A percentile compares a stretch with the other conserved stretches of the same genome.
These are phyloP conservation scores for Rhodotorula sp. DNA, from an alignment of 1,284 basidiomycete genomes.

Conservation along the genomic window DNA sequence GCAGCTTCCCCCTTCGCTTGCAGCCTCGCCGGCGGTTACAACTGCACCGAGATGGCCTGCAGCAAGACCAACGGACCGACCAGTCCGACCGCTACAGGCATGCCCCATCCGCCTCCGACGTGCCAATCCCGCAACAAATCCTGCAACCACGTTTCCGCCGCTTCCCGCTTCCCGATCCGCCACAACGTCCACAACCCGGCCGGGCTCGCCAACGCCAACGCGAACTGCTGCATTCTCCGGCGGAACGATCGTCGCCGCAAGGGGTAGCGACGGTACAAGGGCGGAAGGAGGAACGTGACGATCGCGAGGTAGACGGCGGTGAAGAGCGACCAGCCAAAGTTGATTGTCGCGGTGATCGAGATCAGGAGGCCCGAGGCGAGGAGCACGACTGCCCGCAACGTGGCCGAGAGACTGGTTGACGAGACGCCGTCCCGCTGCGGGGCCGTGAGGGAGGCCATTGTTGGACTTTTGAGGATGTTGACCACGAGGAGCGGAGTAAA, in stretches of 20 bases:
- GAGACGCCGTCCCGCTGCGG: background rate
- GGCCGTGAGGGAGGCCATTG: background rate
- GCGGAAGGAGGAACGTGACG: constrained; percentile 13
- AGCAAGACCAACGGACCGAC: constrained; percentile 46
- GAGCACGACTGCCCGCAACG: constrained; percentile 66
- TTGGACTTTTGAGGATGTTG: constrained; percentile 5
- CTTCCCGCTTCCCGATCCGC: constrained; percentile 9
- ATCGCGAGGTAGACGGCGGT: constrained; percentile 41
- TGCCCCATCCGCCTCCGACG: constrained; percentile 47
- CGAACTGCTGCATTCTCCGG: constrained; percentile 28
- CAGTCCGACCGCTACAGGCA: constrained; percentile 45
- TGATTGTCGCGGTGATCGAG: constrained; percentile 78
- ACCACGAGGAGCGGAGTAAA: constrained; percentile 40
- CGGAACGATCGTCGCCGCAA: constrained; percentile 11
- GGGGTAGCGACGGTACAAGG: background rate
- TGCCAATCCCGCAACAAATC: constrained; percentile 46
- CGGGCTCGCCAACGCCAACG: constrained; percentile 6
- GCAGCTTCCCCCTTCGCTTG: constrained; percentile 46
- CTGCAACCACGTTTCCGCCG: constrained; percentile 21
- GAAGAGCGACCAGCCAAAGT: constrained; percentile 49
- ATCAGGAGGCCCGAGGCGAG: constrained; percentile 77
- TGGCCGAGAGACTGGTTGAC: constrained; percentile 47
- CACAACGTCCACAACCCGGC: constrained; percentile 18
- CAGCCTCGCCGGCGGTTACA: constrained; percentile 41
- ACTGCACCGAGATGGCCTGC: constrained; percentile 11